Base-by-base conservation (phyloP, 768 basidiomycete species). In the Phaeolepiota aurea region DNA sequence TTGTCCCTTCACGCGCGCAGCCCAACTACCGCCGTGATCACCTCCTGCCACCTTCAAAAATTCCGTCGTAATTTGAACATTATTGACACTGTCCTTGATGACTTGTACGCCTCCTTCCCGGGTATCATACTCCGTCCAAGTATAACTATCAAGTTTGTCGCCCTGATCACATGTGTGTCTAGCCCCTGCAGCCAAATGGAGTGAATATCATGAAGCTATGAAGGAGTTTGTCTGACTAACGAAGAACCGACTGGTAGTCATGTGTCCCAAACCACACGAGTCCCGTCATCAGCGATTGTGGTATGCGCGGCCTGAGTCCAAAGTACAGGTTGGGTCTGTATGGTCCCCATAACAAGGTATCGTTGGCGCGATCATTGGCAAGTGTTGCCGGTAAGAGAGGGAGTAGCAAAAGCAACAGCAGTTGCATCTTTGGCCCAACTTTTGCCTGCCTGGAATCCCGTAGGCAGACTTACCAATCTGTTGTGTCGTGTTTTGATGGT, bases 321-420 rank as follows among this genome's bases (percentile, higher is more conserved):
- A 96, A 94, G 64, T 98, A 98, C n/a, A 96, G 72, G 53, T 90
- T 88, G 0, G 93, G 89, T 31, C 93, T 69, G 61, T 91, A 96
- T 0, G 85, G 68, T 1, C 90, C 89, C 88, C 88, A 92, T 58
- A 87, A 57, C 20, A 85, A 62, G 10, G 78, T 72, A 48, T 68
- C 65, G 50, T 82, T 76, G n/a, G 51, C 50, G 13, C 62, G 45
- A 5, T 59, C 51, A n/a, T n/a, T n/a, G 2, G 70, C 61, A 13
- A 68, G 45, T 10, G 59, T 68, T 2, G 56, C 49, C 32, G 63
- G 61, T n/a, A 57, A 57, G 14, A 76, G 50, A 37, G 71, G 58
- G 40, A 79, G 59, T 43, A 78, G 56, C 45, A 70, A 47, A 22
- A 74, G 54, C 68, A 66, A 69, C 28, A 62, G 38, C 36, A 64